phyloP scores from a whole-genome alignment of 2,329 filamentous ascomycete species.

The Elsinoe fawcettii region DNA sequence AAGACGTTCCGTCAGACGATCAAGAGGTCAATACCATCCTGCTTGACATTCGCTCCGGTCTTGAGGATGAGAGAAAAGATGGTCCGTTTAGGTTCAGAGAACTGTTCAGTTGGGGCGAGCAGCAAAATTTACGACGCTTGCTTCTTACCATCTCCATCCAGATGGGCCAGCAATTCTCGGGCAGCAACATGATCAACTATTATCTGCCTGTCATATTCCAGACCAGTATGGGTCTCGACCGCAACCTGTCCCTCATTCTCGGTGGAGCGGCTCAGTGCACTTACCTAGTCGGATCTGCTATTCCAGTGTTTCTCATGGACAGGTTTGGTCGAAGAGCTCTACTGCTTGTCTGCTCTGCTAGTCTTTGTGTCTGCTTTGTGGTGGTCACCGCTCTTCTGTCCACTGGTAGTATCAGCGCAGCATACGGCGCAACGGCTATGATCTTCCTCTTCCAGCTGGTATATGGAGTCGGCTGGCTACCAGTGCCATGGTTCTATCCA shows the following conservation, averaged over 20 bases:
- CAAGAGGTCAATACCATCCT: conserved; percentile 13
- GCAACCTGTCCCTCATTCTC: neutral
- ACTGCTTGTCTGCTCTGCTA: conserved; percentile 35
- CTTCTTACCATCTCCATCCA: neutral
- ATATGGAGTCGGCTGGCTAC: conserved; percentile 50
- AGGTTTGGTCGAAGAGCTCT: conserved; percentile 35
- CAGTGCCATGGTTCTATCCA: conserved; percentile 28
- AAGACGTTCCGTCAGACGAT: conserved; percentile 12
- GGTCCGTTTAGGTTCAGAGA: conserved; percentile 11
- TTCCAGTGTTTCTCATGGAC: conserved; percentile 32
- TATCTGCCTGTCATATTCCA: neutral
- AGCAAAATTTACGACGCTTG: conserved; percentile 12
- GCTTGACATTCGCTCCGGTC: neutral
- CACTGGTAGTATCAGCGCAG: conserved; percentile 30
- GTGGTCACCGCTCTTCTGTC: conserved; percentile 34
- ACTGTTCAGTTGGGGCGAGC: conserved; percentile 17
- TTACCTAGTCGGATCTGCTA: neutral
- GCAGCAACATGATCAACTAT: neutral
- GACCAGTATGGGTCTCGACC: neutral
- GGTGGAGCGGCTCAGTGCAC: neutral
- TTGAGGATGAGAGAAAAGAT: conserved; percentile 16
- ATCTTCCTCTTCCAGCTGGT: conserved; percentile 39
- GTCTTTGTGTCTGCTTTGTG: conserved; percentile 37
- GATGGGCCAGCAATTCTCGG: neutral
- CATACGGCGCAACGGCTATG: conserved; percentile 26